Conservation (phyloP, 768 basidiomycete species). For the Naganishia vishniacii region DNA sequence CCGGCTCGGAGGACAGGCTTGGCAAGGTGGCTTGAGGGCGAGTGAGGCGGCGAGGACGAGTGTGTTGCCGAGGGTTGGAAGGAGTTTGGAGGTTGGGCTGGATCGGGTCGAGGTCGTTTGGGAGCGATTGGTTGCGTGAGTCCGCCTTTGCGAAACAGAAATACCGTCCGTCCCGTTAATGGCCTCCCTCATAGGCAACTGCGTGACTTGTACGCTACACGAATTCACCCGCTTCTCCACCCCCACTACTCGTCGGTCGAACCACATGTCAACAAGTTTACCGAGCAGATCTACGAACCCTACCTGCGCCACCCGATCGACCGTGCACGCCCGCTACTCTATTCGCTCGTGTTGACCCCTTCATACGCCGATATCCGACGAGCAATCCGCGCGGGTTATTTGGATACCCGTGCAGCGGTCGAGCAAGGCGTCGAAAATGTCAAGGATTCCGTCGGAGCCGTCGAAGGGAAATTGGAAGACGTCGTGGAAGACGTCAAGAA, state of each 20-base stretch:
- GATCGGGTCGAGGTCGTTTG: constrained; percentile 11
- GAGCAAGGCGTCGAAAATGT: constrained; percentile 9
- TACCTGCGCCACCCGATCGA: constrained; percentile 6
- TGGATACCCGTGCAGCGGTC: constrained; percentile 14
- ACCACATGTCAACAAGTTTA: constrained; percentile 16
- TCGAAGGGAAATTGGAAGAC: not conserved
- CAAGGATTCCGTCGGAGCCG: constrained; percentile 20
- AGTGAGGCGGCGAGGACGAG: not conserved
- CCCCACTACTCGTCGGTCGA: constrained; percentile 20
- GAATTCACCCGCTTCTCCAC: constrained; percentile 21
- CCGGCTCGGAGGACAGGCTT: not conserved
- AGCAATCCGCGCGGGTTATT: constrained; percentile 3
- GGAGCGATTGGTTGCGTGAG: constrained; percentile 21
- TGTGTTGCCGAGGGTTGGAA: constrained; percentile 14
- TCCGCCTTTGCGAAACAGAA: not conserved
- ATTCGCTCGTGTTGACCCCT: constrained; percentile 25
- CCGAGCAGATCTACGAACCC: constrained; percentile 19
- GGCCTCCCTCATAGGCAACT: not conserved
- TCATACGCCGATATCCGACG: constrained; percentile 23
- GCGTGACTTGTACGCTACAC: constrained; percentile 5
- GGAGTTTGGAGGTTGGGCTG: constrained; percentile 1
- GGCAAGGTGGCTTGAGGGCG: not conserved
- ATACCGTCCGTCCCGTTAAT: not conserved
- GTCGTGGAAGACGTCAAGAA: constrained; percentile 12
- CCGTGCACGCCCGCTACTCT: constrained; percentile 17